These are phyloP conservation scores for Eucalyptus tenuipes DNA, from an alignment of 345 rosid genomes.

Conservation along the genomic window DNA sequence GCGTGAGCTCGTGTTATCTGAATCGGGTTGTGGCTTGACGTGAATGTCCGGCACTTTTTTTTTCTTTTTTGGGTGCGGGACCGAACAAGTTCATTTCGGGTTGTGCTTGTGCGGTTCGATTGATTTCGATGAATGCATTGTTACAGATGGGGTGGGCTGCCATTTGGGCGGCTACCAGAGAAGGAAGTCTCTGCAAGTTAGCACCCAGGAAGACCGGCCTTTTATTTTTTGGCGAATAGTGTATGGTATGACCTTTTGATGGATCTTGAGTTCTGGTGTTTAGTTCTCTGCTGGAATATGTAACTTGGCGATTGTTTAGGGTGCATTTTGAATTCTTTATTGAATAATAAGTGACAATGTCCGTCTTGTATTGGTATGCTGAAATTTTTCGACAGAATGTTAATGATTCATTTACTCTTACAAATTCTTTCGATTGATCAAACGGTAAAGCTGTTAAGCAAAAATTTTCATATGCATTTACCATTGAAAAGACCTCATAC, in stretches of 20 bases:
- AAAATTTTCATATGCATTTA: too few relatives aligned
- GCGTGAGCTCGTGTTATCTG: not conserved
- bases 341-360: not conserved
- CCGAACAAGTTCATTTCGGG: not conserved
- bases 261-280: not conserved
- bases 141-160: not conserved
- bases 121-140: not conserved
- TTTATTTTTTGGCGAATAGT: slow-evolving; percentile 13
- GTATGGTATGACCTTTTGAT: slow-evolving; percentile 25
- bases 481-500: not conserved
- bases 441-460: too few relatives aligned
- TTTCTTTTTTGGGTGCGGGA: not conserved
- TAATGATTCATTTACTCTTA: not conserved
- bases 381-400: too few relatives aligned
- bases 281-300: not conserved
- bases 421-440: too few relatives aligned
- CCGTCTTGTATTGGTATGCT: not conserved
- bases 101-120: not conserved
- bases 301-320: not conserved
- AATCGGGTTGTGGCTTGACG: not conserved
- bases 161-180: not conserved
- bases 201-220: not conserved
- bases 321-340: not conserved
- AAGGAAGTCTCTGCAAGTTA: not conserved
- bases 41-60: not conserved